A percentile compares a stretch with the other conserved stretches of the same genome.
phyloP scores from a whole-genome alignment of 305 asterid species.

The Fraxinus greggii region DNA sequence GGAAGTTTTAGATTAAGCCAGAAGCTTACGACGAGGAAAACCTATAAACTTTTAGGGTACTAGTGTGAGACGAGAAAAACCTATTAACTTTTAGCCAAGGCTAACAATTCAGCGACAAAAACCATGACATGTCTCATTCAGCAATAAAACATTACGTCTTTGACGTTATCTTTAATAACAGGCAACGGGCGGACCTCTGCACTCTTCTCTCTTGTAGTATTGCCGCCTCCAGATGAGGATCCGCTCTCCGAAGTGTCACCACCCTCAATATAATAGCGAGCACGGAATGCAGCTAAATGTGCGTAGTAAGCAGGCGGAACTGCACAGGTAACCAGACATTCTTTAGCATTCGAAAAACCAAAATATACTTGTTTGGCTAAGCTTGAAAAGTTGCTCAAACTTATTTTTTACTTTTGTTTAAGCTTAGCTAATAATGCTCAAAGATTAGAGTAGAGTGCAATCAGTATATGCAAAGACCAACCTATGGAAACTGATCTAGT shows the following conservation, averaged over 20 bases:
- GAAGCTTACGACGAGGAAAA: neutral
- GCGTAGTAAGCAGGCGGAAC: constrained; percentile 95
- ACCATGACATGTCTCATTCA: constrained; percentile 11
- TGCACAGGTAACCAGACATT: constrained; percentile 26
- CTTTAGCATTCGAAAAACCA: neutral
- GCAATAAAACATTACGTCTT: constrained; percentile 79
- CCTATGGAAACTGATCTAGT: constrained; percentile 82
- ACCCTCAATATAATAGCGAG: constrained; percentile 68
- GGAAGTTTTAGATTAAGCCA: neutral
- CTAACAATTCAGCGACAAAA: neutral
- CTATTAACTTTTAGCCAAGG: neutral
- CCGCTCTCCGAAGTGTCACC: constrained; percentile 37
- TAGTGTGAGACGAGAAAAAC: neutral
- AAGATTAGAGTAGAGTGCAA: neutral
- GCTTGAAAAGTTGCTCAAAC: neutral
- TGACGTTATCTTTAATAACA: constrained; percentile 43
- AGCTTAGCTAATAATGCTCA: neutral
- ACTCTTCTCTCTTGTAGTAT: constrained; percentile 40
- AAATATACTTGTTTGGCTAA: neutral
- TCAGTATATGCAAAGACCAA: constrained; percentile 22
- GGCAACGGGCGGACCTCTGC: constrained; percentile 43
- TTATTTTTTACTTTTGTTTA: neutral
- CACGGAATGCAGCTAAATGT: constrained; percentile 77
- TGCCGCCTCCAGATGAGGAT: constrained; percentile 33
- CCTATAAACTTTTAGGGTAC: neutral